phyloP scores from a whole-genome alignment of 805 yeast species.

The Ogataea paradorogensis region DNA sequence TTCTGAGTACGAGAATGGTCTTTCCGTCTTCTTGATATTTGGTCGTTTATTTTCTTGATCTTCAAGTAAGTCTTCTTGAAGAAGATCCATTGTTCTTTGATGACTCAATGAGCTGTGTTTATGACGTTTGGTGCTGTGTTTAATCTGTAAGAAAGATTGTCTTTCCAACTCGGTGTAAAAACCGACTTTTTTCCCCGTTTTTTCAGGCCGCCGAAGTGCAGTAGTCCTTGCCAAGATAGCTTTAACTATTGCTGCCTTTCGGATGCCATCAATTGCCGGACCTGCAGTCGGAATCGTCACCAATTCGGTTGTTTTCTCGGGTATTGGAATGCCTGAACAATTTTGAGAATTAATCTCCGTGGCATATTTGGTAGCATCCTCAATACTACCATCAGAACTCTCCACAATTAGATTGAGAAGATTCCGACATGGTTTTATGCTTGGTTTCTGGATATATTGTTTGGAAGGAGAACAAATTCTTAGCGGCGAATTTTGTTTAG shows the following conservation, averaged over 20 bases:
- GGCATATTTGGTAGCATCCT: slow-evolving; percentile 67
- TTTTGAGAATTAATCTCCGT: slow-evolving; percentile 64
- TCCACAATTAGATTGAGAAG: slow-evolving; percentile 53
- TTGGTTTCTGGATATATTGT: slow-evolving; percentile 32
- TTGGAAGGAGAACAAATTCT: slow-evolving; percentile 43
- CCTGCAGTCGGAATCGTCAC: slow-evolving; percentile 55
- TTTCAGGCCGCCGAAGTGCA: slow-evolving; percentile 5
- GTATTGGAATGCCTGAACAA: slow-evolving; percentile 60
- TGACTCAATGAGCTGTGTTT: slow-evolving; percentile 5
- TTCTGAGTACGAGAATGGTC: slow-evolving; percentile 5
- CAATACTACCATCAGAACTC: slow-evolving; percentile 55
- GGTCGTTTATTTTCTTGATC: slow-evolving; percentile 28
- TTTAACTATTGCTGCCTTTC: slow-evolving; percentile 36
- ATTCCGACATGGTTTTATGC: slow-evolving; percentile 29
- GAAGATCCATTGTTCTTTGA: slow-evolving; percentile 8
- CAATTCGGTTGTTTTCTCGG: slow-evolving; percentile 52
- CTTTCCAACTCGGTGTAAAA: slow-evolving; percentile 32
- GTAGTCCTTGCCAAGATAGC: slow-evolving; percentile 30
- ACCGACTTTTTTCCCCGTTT: slow-evolving; percentile 19
- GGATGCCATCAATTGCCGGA: slow-evolving; percentile 29
- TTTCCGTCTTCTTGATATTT: slow-evolving; percentile 5
- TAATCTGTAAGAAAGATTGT: slow-evolving; percentile 21
- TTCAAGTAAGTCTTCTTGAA: slow-evolving; percentile 12
- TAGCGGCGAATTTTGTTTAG: slow-evolving; percentile 33
- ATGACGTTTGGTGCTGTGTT: slow-evolving; percentile 6